These are phyloP conservation scores for Atalantia buxifolia DNA, from an alignment of 345 rosid species.

Conservation along the genomic window DNA sequence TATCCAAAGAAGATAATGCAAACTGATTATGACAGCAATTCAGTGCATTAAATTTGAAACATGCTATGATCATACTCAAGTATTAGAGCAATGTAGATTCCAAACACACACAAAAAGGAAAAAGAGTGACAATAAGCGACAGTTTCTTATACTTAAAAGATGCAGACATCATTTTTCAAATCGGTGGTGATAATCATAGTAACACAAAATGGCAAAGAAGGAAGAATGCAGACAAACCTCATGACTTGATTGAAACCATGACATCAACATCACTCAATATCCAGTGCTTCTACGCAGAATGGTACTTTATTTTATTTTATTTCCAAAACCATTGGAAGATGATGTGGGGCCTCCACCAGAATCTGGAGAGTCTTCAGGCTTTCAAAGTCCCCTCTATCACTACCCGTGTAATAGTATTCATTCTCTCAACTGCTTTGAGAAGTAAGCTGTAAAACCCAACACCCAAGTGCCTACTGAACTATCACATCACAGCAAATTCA, in stretches of 20 bases:
- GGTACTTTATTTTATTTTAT: not conserved
- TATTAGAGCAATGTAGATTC: not conserved
- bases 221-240: constrained; percentile 1
- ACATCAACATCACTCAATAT: not conserved
- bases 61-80: not conserved
- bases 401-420: not conserved
- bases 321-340: not conserved
- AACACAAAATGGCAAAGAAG: not conserved
- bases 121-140: too few relatives aligned
- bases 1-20: not conserved
- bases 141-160: not conserved
- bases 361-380: not conserved
- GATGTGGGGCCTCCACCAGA: not conserved
- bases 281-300: not conserved
- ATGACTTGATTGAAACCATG: not conserved
- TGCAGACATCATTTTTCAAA: not conserved
- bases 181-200: not conserved
- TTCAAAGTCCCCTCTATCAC: not conserved
- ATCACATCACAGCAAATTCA: not conserved
- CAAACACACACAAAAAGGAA: not conserved
- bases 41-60: not conserved
- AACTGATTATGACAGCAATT: not conserved
- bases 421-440: not conserved
- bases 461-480: not conserved
- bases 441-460: not conserved